Evolutionary conservation across 805 yeast species (phyloP).

Genomic region (Ogataea philodendri): DNA sequence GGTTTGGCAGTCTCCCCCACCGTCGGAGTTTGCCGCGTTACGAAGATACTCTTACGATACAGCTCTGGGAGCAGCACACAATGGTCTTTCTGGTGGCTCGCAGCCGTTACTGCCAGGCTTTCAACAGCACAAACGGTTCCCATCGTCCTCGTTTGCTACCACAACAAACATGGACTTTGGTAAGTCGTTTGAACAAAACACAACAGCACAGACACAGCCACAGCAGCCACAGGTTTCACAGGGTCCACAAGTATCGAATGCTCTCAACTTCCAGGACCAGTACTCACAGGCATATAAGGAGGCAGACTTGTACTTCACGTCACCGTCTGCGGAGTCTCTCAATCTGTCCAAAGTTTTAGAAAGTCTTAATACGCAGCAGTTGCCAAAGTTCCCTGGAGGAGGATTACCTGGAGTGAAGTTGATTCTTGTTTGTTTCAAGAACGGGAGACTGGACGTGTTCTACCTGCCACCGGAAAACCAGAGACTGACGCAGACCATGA

Average conservation of each 20-base stretch:
- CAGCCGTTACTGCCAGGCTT: constrained; percentile 12
- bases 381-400: constrained; percentile 35
- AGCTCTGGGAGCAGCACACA: constrained; percentile 15
- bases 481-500: constrained; percentile 31
- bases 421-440: constrained; percentile 71
- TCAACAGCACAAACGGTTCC: constrained; percentile 15
- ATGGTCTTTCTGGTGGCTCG: constrained; percentile 9
- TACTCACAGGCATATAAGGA: constrained; percentile 27
- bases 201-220: constrained; percentile 12
- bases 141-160: constrained; percentile 18
- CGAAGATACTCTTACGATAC: constrained; percentile 30
- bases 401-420: constrained; percentile 39
- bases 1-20: constrained; percentile 27
- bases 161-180: constrained; percentile 25
- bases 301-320: constrained; percentile 30
- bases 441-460: constrained; percentile 77
- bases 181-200: constrained; percentile 23
- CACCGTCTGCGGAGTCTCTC: constrained; percentile 26
- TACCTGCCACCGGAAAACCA: constrained; percentile 45
- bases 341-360: constrained; percentile 26
- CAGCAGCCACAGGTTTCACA: too few species aligned
- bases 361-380: constrained; percentile 22
- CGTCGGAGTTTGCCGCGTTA: constrained; percentile 24
- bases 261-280: constrained; percentile 26
- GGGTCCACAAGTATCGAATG: constrained; percentile 1